Percentiles rank a stretch among this genome's conserved stretches.
phyloP scores from a whole-genome alignment of 2,329 filamentous ascomycete genomes.

The Colletotrichum tropicicola region DNA sequence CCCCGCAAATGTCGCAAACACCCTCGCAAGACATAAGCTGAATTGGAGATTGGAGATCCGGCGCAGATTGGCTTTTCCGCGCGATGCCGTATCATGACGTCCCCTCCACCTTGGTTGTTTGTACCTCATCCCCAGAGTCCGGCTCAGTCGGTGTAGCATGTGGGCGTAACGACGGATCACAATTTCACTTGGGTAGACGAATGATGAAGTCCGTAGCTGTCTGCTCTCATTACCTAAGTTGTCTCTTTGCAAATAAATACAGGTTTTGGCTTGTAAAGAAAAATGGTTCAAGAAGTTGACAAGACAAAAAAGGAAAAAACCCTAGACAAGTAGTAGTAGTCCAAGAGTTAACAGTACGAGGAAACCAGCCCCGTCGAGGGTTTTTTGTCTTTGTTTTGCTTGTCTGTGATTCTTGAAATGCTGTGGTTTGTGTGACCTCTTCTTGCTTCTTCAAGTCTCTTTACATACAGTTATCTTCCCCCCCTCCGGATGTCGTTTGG shows the following conservation, averaged over 20 bases:
- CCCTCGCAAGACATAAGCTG: background rate
- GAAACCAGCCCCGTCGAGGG: slow-evolving; percentile 28
- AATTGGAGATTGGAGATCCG: background rate
- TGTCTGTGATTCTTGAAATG: slow-evolving; percentile 17
- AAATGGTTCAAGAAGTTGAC: background rate
- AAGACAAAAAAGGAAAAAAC: slow-evolving; percentile 3
- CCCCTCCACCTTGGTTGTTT: background rate
- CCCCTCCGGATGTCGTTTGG: background rate
- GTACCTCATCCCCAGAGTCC: no score
- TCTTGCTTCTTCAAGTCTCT: slow-evolving; percentile 5
- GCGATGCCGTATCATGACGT: background rate
- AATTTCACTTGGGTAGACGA: background rate
- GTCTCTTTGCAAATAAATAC: slow-evolving; percentile 10
- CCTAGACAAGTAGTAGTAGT: slow-evolving; percentile 13
- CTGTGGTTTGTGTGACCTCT: slow-evolving; percentile 9
- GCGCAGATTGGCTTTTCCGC: background rate
- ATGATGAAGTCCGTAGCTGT: slow-evolving; percentile 13
- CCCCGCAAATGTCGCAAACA: background rate
- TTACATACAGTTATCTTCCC: slow-evolving; percentile 10
- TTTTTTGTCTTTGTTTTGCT: background rate
- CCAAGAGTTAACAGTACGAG: slow-evolving; percentile 1
- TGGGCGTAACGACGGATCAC: no score
- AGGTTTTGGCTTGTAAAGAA: background rate
- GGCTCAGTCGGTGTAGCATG: no score
- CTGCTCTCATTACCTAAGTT: slow-evolving; percentile 22